Percentiles rank a stretch among this genome's conserved stretches.
phyloP scores from a whole-genome alignment of 2,329 filamentous ascomycete genomes.

The Paramyrothecium roridum region DNA sequence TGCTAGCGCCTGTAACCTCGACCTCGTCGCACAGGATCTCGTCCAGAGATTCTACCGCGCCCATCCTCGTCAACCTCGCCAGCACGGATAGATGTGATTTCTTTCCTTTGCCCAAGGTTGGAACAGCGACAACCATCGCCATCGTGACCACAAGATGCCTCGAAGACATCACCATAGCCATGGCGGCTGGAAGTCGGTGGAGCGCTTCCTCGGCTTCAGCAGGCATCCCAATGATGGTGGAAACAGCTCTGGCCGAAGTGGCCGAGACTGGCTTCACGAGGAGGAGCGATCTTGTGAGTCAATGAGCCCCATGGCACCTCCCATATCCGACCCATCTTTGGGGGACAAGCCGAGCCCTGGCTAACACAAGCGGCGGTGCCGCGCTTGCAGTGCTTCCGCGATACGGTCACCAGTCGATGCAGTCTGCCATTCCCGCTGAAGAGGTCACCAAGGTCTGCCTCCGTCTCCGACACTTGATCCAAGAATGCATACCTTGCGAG shows the following conservation, averaged over 20 bases:
- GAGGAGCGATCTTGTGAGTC: constrained; percentile 42
- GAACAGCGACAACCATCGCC: neutral
- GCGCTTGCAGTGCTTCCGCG: constrained; percentile 58
- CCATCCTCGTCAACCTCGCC: too few relatives aligned
- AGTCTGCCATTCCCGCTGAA: constrained; percentile 67
- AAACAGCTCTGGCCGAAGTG: constrained; percentile 15
- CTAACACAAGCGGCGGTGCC: neutral
- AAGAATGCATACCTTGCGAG: constrained; percentile 87
- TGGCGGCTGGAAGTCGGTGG: constrained; percentile 24
- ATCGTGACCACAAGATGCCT: neutral
- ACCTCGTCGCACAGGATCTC: too few relatives aligned
- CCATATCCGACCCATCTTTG: too few relatives aligned
- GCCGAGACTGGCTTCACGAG: constrained; percentile 36
- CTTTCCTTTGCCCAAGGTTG: too few relatives aligned
- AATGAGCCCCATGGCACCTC: neutral
- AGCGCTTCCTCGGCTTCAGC: constrained; percentile 22
- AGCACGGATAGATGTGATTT: too few relatives aligned
- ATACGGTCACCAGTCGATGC: constrained; percentile 53
- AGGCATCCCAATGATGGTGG: constrained; percentile 6
- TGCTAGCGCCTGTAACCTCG: neutral
- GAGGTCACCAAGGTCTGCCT: constrained; percentile 89
- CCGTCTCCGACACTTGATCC: constrained; percentile 85
- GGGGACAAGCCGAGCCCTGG: neutral
- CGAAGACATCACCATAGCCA: constrained; percentile 12
- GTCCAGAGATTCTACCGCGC: too few relatives aligned